Conservation (phyloP, 1,284 basidiomycete genomes). For the Papiliotrema nemorosa region DNA sequence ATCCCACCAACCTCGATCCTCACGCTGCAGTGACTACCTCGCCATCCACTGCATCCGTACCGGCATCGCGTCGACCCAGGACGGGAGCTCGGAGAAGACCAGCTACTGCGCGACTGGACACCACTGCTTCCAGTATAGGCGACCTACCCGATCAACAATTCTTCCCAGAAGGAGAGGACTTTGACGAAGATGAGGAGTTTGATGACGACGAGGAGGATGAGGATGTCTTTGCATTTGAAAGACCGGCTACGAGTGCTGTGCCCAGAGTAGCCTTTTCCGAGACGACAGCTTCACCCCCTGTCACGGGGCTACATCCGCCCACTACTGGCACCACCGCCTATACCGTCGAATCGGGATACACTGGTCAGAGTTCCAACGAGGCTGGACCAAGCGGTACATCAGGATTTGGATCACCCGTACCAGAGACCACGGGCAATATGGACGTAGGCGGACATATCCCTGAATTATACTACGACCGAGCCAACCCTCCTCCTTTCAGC, state of each 20-base stretch:
- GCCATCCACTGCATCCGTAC: neutral
- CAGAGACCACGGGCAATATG: slow-evolving; percentile 20
- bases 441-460: slow-evolving; percentile 30
- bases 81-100: slow-evolving; percentile 4
- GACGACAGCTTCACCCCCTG: slow-evolving; percentile 15
- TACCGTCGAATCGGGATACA: neutral
- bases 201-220: slow-evolving; percentile 31
- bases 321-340: neutral
- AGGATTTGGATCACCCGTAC: neutral
- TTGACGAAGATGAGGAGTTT: slow-evolving; percentile 35
- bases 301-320: slow-evolving; percentile 4
- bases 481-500: slow-evolving; percentile 31
- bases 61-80: slow-evolving; percentile 1
- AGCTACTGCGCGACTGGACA: slow-evolving; percentile 29
- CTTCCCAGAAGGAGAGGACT: slow-evolving; percentile 37
- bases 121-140: slow-evolving; percentile 34
- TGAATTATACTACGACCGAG: slow-evolving; percentile 23
- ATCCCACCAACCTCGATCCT: neutral
- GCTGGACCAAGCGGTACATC: neutral
- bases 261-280: slow-evolving; percentile 16
- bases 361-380: too few relatives aligned
- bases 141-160: slow-evolving; percentile 44
- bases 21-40: neutral
- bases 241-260: slow-evolving; percentile 39
- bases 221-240: slow-evolving; percentile 43